Conservation (phyloP, 2,329 filamentous ascomycete genomes). For the Phaeomoniella chlamydospora region DNA sequence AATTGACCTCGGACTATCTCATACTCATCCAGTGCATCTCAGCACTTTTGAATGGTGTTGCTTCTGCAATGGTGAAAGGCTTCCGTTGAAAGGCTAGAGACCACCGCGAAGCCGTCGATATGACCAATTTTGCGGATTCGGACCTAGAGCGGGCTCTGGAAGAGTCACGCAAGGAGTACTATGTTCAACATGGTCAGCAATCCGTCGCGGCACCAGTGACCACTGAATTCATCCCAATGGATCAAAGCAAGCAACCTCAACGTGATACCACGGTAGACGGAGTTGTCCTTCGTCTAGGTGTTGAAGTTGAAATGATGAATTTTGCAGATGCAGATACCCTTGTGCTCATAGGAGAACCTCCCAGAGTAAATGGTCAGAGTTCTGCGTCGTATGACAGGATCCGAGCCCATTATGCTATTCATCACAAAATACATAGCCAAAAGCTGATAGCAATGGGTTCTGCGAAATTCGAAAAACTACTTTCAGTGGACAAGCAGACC, state of each 20-base stretch:
- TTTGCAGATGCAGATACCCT: conserved; percentile 19
- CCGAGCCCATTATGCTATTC: conserved; percentile 9
- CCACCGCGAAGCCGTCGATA: too few relatives aligned
- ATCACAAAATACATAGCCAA: conserved; percentile 19
- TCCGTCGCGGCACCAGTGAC: too few relatives aligned
- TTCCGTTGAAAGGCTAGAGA: too few relatives aligned
- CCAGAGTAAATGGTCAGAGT: conserved; percentile 7
- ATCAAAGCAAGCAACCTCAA: background rate
- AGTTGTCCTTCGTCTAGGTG: background rate
- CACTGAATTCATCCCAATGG: too few relatives aligned
- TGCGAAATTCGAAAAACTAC: conserved; percentile 15
- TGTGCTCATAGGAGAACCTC: conserved; percentile 19
- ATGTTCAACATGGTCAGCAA: too few relatives aligned
- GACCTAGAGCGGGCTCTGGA: background rate
- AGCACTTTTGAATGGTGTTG: too few relatives aligned
- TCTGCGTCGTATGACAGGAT: conserved; percentile 7
- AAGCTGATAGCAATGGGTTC: conserved; percentile 17
- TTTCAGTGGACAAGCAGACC: conserved; percentile 14
- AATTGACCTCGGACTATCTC: too few relatives aligned
- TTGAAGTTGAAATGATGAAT: background rate
- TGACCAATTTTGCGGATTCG: too few relatives aligned
- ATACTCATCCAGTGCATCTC: too few relatives aligned
- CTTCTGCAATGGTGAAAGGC: too few relatives aligned
- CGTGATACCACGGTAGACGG: background rate
- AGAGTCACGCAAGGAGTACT: background rate